Evolutionary conservation across 768 basidiomycete genomes (phyloP), one percentile per base, ranked within the genome.

Genomic region (Asterophora lycoperdoides): DNA sequence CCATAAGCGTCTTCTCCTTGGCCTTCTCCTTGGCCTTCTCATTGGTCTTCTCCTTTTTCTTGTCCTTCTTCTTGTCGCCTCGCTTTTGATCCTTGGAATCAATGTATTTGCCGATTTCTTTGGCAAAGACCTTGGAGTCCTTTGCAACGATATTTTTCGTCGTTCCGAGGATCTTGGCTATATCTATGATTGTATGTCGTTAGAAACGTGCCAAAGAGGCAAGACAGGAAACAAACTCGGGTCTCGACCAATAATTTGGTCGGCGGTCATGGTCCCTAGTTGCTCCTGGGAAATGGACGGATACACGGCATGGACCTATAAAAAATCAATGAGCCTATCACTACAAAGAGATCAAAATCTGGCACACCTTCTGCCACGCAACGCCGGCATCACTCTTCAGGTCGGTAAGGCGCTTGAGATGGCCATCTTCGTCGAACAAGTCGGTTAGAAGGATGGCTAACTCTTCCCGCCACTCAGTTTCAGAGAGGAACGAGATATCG

Each of bases 1-100:
- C 66, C 69, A 68, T 68, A 2, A 62, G 55, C 28, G 59, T 64
- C 42, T 69, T 66, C 37, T 70, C 67, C 39, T 70, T 68, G 6
- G 66, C 48, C 51, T 73, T 68, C 18, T 68, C 3, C 23, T 23
- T 23, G 23, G 23, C 64, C 18, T 48, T 50, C 2, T 51, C 40
- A n/a, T n/a, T n/a, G n/a, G n/a, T n/a, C n/a, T n/a, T n/a, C n/a
- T n/a, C n/a, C n/a, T n/a, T 64, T 54, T 66, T 64, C 18, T 48
- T 50, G 3, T 51, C 40, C 28, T 48, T 46, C 44, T 70, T 70
- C 50, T 75, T 72, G 49, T 77, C 73, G 52, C 77, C 72, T 9
- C 76, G 71, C 46, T 76, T 78, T 51, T 77, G 78, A 49, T 84
- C 79, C 57, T 81, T 83, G 1, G 80, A 82, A 56, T 83, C 81